Conservation (phyloP, 805 yeast species). For the Barnettozyma californica region DNA sequence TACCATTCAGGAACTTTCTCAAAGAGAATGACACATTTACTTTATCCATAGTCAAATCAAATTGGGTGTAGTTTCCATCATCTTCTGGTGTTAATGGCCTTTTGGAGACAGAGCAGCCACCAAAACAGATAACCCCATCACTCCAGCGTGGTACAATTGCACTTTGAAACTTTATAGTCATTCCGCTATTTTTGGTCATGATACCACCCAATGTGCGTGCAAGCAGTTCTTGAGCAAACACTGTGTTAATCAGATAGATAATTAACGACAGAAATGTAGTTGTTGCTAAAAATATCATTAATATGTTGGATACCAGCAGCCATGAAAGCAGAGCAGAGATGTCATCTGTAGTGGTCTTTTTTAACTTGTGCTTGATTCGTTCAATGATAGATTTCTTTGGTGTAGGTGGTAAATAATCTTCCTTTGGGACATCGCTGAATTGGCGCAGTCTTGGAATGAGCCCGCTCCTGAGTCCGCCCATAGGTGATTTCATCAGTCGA, state of each 20-base stretch:
- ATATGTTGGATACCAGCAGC: slow-evolving; percentile 82
- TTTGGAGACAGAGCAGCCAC: slow-evolving; percentile 79
- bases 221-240: slow-evolving; percentile 61
- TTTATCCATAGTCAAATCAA: slow-evolving; percentile 84
- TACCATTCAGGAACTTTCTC: slow-evolving; percentile 83
- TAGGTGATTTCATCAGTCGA: not conserved
- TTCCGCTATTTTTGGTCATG: slow-evolving; percentile 75
- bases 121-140: slow-evolving; percentile 77
- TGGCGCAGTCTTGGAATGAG: not conserved
- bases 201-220: slow-evolving; percentile 79
- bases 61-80: slow-evolving; percentile 95
- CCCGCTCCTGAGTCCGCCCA: not conserved
- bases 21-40: slow-evolving; percentile 77
- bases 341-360: slow-evolving; percentile 77
- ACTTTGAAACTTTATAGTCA: slow-evolving; percentile 82
- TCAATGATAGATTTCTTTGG: slow-evolving; percentile 34
- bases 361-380: slow-evolving; percentile 66
- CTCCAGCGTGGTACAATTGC: slow-evolving; percentile 95
- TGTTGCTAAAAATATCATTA: slow-evolving; percentile 78
- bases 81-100: slow-evolving; percentile 67
- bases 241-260: slow-evolving; percentile 62
- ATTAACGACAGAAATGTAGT: slow-evolving; percentile 86
- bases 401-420: not conserved
- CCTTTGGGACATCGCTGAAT: not conserved
- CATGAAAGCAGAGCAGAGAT: slow-evolving; percentile 86